Conservation (phyloP, 345 rosid species). For the Hypericum perforatum region DNA sequence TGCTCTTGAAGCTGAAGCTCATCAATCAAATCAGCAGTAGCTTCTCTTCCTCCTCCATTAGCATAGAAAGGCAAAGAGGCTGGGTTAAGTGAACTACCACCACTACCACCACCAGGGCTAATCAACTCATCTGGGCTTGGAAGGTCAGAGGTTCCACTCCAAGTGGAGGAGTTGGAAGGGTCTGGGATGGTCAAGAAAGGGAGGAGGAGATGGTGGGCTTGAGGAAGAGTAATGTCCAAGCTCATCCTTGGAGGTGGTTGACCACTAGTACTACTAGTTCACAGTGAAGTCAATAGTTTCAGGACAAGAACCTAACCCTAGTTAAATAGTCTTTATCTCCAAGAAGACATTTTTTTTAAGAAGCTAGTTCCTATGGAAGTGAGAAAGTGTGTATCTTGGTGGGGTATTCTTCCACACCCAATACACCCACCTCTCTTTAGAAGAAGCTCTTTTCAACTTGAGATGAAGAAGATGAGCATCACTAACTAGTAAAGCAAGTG, state of each 20-base stretch:
- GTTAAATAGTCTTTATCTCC: slow-evolving; percentile 82
- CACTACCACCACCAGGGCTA: slow-evolving; percentile 29
- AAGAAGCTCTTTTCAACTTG: slow-evolving; percentile 32
- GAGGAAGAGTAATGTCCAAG: slow-evolving; percentile 37
- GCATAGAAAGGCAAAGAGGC: slow-evolving; percentile 55
- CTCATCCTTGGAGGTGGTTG: slow-evolving; percentile 36
- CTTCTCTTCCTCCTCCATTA: slow-evolving; percentile 28
- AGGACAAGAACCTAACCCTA: slow-evolving; percentile 73
- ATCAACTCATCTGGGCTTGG: slow-evolving; percentile 41
- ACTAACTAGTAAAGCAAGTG: slow-evolving; percentile 1
- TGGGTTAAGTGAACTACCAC: slow-evolving; percentile 36
- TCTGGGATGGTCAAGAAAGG: slow-evolving; percentile 32
- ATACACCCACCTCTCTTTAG: slow-evolving; percentile 12
- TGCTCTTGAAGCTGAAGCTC: slow-evolving; percentile 63
- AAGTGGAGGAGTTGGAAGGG: slow-evolving; percentile 24
- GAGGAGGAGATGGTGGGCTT: slow-evolving; percentile 38
- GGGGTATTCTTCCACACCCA: slow-evolving; percentile 27
- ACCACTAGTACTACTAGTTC: slow-evolving; percentile 42
- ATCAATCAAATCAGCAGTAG: slow-evolving; percentile 31
- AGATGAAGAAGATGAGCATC: slow-evolving; percentile 10
- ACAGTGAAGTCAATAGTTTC: slow-evolving; percentile 70
- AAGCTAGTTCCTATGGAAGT: slow-evolving; percentile 69
- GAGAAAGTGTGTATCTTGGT: slow-evolving; percentile 7
- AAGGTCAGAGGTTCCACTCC: slow-evolving; percentile 39
- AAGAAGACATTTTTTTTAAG: slow-evolving; percentile 84